Evolutionary conservation across 1,284 basidiomycete genomes (phyloP).

Genomic region (Melampsora larici-populina): DNA sequence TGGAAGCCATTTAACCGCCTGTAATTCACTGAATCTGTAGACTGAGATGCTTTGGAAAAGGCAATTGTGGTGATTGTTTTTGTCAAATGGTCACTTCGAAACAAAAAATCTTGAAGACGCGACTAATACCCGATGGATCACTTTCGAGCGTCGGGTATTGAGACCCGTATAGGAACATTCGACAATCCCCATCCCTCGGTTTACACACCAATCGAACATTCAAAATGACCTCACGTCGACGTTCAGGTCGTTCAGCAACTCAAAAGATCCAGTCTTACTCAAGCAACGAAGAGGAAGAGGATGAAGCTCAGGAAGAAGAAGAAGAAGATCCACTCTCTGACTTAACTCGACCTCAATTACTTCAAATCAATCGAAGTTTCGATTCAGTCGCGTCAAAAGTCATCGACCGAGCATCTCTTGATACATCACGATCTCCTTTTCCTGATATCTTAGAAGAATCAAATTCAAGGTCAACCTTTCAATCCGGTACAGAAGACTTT

Average conservation of each 20-base stretch:
- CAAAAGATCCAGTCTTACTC: not conserved
- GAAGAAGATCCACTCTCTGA: conserved; percentile 36
- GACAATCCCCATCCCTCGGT: no score
- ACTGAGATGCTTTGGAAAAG: no score
- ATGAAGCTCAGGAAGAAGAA: not conserved
- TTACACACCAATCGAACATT: no score
- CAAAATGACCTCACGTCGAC: not conserved
- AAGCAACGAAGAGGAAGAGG: conserved; percentile 3
- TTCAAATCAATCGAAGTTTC: conserved; percentile 34
- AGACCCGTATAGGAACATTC: no score
- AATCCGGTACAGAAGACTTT: not conserved
- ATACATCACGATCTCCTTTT: not conserved
- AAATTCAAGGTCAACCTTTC: not conserved
- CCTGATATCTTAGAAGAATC: not conserved
- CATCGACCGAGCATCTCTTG: not conserved
- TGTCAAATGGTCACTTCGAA: no score
- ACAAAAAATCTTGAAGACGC: no score
- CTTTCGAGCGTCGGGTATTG: no score
- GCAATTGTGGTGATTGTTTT: no score
- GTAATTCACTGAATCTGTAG: no score
- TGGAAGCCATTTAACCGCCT: not conserved
- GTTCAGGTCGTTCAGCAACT: not conserved
- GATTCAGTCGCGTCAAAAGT: conserved; percentile 17
- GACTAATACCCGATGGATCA: no score
- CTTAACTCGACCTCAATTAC: conserved; percentile 33